These are phyloP conservation scores for Wallacemonas sp. DNA, from an alignment of 208 protist genomes.

Conservation along the genomic window DNA sequence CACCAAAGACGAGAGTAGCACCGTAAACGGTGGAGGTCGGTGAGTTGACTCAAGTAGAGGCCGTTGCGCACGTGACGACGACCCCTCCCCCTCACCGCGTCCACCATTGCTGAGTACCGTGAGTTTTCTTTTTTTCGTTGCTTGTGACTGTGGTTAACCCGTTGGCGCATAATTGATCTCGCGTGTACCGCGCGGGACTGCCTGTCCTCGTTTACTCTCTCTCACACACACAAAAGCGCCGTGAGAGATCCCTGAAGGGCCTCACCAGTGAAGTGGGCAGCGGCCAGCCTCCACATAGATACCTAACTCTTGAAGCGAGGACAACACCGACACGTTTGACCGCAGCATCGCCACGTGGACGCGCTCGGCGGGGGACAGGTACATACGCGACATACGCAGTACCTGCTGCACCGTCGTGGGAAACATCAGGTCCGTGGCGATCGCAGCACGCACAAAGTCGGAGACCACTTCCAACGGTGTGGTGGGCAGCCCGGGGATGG, in stretches of 20 bases:
- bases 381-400: slow-evolving; percentile 68
- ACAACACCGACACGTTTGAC: slow-evolving; percentile 49
- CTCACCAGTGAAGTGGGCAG: not conserved
- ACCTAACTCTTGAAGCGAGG: slow-evolving; percentile 47
- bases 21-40: too few relatives aligned
- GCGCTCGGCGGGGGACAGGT: slow-evolving; percentile 68
- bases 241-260: not conserved
- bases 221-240: not conserved
- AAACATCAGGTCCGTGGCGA: slow-evolving; percentile 46
- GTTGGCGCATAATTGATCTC: too few relatives aligned
- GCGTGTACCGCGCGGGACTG: too few relatives aligned
- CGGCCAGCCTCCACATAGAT: slow-evolving; percentile 38
- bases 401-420: slow-evolving; percentile 69
- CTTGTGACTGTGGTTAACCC: too few relatives aligned
- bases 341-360: slow-evolving; percentile 59
- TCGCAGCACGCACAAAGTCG: slow-evolving; percentile 70
- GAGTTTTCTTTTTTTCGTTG: not conserved
- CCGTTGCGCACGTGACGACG: too few relatives aligned
- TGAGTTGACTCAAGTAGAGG: too few relatives aligned
- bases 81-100: too few relatives aligned
- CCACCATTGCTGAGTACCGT: too few relatives aligned
- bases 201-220: not conserved
- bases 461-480: slow-evolving; percentile 75
- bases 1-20: too few relatives aligned
- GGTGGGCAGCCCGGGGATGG: slow-evolving; percentile 17